These are phyloP conservation scores for Pinus albicaulis DNA, from an alignment of 75 land plant genomes.

Conservation along the genomic window DNA sequence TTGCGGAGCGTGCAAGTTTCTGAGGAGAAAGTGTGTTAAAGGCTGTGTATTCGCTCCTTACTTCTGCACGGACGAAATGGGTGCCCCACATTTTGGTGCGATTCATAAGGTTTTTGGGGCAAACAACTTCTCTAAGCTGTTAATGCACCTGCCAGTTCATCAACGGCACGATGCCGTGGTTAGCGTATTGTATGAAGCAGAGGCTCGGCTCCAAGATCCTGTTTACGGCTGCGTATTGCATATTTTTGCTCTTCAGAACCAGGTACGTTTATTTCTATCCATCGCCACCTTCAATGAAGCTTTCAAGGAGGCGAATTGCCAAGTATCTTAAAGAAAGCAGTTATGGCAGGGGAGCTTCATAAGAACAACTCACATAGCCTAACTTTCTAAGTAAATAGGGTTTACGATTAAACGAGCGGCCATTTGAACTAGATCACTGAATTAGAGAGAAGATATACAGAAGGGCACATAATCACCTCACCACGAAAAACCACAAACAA, in stretches of 20 bases:
- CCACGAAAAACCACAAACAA: too few species aligned
- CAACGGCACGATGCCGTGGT: constrained; percentile 87
- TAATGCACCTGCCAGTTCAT: constrained; percentile 63
- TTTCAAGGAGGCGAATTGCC: not conserved
- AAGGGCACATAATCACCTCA: too few species aligned
- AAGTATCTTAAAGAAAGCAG: too few species aligned
- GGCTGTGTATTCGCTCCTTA: constrained; percentile 94
- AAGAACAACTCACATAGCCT: not conserved
- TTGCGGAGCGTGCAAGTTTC: constrained; percentile 50
- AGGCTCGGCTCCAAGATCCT: constrained; percentile 87
- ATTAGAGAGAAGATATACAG: too few species aligned
- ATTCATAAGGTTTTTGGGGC: constrained; percentile 98
- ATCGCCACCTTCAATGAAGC: not conserved
- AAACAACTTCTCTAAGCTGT: constrained; percentile 88
- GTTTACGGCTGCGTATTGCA: constrained; percentile 94
- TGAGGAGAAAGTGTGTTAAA: constrained; percentile 71
- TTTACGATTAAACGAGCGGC: too few species aligned
- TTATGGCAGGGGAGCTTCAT: not conserved
- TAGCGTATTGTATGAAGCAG: constrained; percentile 90
- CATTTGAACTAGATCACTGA: too few species aligned
- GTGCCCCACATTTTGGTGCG: constrained; percentile 92
- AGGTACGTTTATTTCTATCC: constrained; percentile 34
- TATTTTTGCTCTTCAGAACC: constrained; percentile 89
- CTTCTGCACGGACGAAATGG: constrained; percentile 79
- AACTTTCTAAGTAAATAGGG: too few species aligned